These are phyloP conservation scores for Gaeumannomyces sp. DNA, from an alignment of 2,329 filamentous ascomycete genomes.

Conservation along the genomic window DNA sequence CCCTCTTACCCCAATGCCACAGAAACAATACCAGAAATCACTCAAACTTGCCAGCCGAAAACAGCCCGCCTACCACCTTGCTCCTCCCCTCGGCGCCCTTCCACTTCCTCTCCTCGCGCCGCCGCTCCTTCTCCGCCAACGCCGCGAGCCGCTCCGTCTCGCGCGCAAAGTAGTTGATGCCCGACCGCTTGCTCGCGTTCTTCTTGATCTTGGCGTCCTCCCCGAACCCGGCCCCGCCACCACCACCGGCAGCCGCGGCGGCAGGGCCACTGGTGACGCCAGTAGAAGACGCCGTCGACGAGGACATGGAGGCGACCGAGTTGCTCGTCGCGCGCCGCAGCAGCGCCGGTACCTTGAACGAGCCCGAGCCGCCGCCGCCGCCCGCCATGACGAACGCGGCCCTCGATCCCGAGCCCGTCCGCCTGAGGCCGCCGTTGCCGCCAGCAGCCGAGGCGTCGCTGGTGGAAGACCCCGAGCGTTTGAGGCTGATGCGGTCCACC, in stretches of 20 bases:
- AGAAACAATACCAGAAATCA: constrained; percentile 16
- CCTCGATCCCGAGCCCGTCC: constrained; percentile 24
- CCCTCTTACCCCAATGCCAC: neutral
- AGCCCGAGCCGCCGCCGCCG: constrained; percentile 27
- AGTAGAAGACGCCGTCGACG: constrained; percentile 25
- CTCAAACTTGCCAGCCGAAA: constrained; percentile 52
- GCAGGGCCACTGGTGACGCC: constrained; percentile 23
- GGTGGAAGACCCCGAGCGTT: constrained; percentile 39
- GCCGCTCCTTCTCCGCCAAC: constrained; percentile 50
- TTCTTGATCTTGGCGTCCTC: constrained; percentile 37
- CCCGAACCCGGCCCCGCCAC: constrained; percentile 20
- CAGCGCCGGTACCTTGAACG: constrained; percentile 64
- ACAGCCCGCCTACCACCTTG: constrained; percentile 51
- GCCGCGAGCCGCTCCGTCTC: constrained; percentile 51
- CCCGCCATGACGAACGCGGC: constrained; percentile 49
- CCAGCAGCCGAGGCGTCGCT: constrained; percentile 18
- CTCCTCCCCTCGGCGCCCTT: constrained; percentile 51
- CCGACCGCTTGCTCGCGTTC: constrained; percentile 53
- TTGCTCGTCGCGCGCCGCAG: constrained; percentile 69
- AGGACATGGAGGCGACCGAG: constrained; percentile 36
- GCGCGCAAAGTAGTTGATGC: constrained; percentile 54
- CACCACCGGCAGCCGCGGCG: constrained; percentile 1
- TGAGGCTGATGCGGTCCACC: constrained; percentile 69
- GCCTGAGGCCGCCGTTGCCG: constrained; percentile 22
- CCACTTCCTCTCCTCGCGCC: constrained; percentile 51